Percentiles rank a stretch among this genome's conserved stretches.
Evolutionary conservation across 805 yeast genomes (phyloP).

Genomic region (Starmerella apis): DNA sequence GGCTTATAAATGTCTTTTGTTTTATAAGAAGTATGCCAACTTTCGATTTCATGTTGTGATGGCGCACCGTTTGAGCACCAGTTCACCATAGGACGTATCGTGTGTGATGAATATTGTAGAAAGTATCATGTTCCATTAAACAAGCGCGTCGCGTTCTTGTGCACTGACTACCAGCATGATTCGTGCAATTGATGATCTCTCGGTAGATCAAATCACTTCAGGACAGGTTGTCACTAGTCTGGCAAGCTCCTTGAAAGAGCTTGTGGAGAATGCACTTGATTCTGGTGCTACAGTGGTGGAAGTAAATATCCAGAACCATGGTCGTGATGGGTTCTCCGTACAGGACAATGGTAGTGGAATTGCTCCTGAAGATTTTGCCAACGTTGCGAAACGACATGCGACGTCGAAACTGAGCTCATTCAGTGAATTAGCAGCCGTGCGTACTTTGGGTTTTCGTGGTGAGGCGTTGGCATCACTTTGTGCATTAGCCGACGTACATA

Average conservation of each 20-base stretch:
- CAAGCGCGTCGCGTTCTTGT: constrained; percentile 1
- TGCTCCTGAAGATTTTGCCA: constrained; percentile 36
- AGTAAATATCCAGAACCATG: constrained; percentile 57
- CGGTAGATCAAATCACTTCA: constrained; percentile 70
- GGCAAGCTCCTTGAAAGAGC: constrained; percentile 67
- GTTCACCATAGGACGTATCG: too few species aligned
- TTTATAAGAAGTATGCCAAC: too few species aligned
- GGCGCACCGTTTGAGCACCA: too few species aligned
- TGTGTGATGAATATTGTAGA: too few species aligned
- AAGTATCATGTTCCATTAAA: too few species aligned
- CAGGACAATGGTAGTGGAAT: constrained; percentile 70
- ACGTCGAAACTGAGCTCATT: constrained; percentile 46
- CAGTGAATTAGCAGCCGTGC: constrained; percentile 34
- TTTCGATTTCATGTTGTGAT: too few species aligned
- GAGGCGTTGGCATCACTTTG: constrained; percentile 52
- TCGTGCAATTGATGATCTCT: constrained; percentile 38
- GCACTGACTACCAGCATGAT: too few species aligned
- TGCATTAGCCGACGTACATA: constrained; percentile 38
- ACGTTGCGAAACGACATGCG: constrained; percentile 39
- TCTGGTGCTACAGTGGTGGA: constrained; percentile 63
- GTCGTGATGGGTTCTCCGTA: constrained; percentile 60
- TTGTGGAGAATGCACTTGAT: constrained; percentile 79
- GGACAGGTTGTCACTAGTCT: constrained; percentile 87
- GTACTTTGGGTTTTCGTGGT: constrained; percentile 62
- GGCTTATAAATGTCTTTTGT: too few species aligned